Evolutionary conservation across 306 rosid genomes (phyloP).

Genomic region (Echinosophora koreensis): DNA sequence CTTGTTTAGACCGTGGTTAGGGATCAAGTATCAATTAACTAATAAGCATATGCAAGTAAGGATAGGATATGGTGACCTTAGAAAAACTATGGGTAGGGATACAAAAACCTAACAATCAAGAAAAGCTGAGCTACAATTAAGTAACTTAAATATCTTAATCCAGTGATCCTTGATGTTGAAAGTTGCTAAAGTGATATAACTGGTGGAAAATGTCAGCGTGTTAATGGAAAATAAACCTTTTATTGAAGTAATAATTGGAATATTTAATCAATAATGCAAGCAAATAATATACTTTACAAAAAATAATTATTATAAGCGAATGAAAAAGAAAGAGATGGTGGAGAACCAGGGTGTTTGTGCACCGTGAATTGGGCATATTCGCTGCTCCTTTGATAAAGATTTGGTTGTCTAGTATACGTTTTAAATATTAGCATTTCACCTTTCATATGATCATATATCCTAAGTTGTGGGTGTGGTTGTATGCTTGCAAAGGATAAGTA

Average conservation of each 20-base stretch:
- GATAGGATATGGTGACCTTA: conserved; percentile 1
- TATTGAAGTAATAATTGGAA: conserved; percentile 31
- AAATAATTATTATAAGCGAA: conserved; percentile 11
- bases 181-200: conserved; percentile 39
- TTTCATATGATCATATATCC: conserved; percentile 33
- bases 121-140: conserved; percentile 35
- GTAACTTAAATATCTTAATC: conserved; percentile 10
- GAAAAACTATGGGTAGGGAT: conserved; percentile 37
- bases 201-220: conserved; percentile 51
- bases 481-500: conserved; percentile 49
- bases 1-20: conserved; percentile 21
- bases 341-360: conserved; percentile 55
- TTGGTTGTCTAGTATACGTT: conserved; percentile 53
- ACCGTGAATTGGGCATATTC: conserved; percentile 80
- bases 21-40: neutral
- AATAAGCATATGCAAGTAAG: conserved; percentile 14
- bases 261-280: conserved; percentile 27
- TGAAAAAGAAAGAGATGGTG: conserved; percentile 61
- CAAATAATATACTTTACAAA: conserved; percentile 9
- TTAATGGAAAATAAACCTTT: conserved; percentile 44
- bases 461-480: conserved; percentile 60
- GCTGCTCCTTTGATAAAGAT: conserved; percentile 52
- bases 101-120: conserved; percentile 37
- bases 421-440: conserved; percentile 24
- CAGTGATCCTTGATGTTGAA: conserved; percentile 48